These are phyloP conservation scores for Phascolomyces articulosus DNA, from an alignment of 371 early-diverging fungal genomes.

Conservation along the genomic window DNA sequence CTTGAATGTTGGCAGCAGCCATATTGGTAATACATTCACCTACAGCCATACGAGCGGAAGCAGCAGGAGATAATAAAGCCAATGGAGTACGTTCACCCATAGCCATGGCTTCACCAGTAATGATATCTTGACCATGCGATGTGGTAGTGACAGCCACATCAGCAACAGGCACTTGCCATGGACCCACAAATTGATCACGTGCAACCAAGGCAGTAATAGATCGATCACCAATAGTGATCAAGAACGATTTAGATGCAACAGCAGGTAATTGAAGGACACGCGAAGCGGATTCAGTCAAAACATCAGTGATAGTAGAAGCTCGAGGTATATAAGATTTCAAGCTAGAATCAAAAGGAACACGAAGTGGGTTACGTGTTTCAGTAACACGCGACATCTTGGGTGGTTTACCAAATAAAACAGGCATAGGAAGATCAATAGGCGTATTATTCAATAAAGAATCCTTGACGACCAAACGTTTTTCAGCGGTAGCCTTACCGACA, in stretches of 20 bases:
- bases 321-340: constrained; percentile 61
- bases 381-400: constrained; percentile 90
- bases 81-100: constrained; percentile 95
- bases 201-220: constrained; percentile 93
- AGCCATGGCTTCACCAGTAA: constrained; percentile 94
- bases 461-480: constrained; percentile 79
- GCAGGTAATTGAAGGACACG: constrained; percentile 87
- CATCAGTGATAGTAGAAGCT: constrained; percentile 25
- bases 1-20: constrained; percentile 82
- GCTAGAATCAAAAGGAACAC: constrained; percentile 65
- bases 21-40: constrained; percentile 92
- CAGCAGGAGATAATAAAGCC: constrained; percentile 84
- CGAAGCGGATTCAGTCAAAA: constrained; percentile 64
- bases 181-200: constrained; percentile 97
- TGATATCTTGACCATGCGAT: constrained; percentile 67
- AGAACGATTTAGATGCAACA: constrained; percentile 92
- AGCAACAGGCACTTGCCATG: constrained; percentile 97
- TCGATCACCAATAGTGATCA: constrained; percentile 97
- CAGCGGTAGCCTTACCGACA: constrained; percentile 89
- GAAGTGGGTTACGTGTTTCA: constrained; percentile 54
- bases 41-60: constrained; percentile 95
- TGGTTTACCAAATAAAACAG: constrained; percentile 93
- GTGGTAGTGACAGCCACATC: constrained; percentile 92
- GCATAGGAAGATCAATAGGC: constrained; percentile 95
- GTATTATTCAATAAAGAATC: constrained; percentile 69